Conservation (phyloP, 306 rosid species). For the Cucurbita moschata region DNA sequence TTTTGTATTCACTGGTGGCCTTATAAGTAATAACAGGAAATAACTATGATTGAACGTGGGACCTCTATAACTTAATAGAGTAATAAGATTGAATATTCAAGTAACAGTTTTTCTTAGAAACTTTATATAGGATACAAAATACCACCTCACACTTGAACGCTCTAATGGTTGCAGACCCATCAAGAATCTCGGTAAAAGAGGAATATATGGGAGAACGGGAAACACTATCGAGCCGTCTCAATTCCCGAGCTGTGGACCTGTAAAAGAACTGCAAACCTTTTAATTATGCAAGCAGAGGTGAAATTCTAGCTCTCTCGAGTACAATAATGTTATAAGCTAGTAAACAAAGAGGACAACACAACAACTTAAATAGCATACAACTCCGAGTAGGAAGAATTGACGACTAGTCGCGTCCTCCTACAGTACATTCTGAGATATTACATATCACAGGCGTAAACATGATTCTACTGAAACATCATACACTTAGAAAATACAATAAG, state of each 20-base stretch:
- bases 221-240: constrained; percentile 85
- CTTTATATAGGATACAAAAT: background rate
- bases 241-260: constrained; percentile 91
- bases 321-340: background rate
- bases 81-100: background rate
- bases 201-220: constrained; percentile 95
- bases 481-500: no score
- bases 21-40: background rate
- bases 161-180: constrained; percentile 76
- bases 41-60: background rate
- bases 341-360: no score
- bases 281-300: constrained; percentile 1
- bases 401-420: no score
- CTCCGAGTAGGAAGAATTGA: no score
- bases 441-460: no score
- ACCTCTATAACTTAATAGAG: background rate
- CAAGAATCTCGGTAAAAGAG: constrained; percentile 85
- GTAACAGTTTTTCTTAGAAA: background rate
- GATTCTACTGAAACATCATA: no score
- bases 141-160: constrained; percentile 80
- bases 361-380: no score
- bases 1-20: background rate
- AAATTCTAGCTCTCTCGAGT: background rate
- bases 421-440: no score
- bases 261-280: constrained; percentile 56